A percentile compares a stretch with the other conserved stretches of the same genome.
Evolutionary conservation across 305 asterid genomes (phyloP).

Genomic region (Fraxinus xanthoxyloides): DNA sequence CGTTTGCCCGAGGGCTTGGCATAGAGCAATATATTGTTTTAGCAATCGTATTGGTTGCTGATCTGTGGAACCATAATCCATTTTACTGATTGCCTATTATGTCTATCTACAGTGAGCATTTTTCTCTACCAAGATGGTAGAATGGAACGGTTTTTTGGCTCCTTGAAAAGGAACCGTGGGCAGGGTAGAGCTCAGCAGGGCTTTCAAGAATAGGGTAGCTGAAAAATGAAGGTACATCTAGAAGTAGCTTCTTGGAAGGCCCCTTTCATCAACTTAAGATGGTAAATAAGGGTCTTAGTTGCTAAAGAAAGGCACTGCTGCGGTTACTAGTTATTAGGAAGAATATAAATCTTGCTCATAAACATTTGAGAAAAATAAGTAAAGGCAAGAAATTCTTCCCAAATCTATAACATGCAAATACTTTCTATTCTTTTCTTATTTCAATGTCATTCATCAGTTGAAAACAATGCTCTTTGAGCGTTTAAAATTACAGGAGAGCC

Average conservation of each 20-base stretch:
- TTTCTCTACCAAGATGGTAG: neutral
- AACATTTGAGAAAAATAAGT: neutral
- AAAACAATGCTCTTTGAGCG: constrained; percentile 66
- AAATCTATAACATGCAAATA: neutral
- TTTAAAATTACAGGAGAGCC: constrained; percentile 84
- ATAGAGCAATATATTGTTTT: neutral
- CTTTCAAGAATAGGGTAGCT: neutral
- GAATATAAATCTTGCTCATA: neutral
- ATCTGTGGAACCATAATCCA: neutral
- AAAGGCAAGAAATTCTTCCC: neutral
- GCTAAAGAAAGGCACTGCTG: neutral
- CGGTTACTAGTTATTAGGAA: neutral
- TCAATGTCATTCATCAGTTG: constrained; percentile 30
- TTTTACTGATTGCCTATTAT: neutral
- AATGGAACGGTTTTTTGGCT: neutral
- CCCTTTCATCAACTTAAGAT: neutral
- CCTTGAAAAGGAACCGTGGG: neutral
- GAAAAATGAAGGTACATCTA: neutral
- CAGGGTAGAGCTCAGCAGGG: neutral
- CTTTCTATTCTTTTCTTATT: neutral
- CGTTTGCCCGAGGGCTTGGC: neutral
- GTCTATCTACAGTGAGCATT: neutral
- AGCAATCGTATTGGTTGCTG: neutral
- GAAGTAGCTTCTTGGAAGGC: neutral
- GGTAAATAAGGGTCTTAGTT: neutral